phyloP scores from a whole-genome alignment of 1,284 basidiomycete genomes.

The Paramarasmius palmivorus region DNA sequence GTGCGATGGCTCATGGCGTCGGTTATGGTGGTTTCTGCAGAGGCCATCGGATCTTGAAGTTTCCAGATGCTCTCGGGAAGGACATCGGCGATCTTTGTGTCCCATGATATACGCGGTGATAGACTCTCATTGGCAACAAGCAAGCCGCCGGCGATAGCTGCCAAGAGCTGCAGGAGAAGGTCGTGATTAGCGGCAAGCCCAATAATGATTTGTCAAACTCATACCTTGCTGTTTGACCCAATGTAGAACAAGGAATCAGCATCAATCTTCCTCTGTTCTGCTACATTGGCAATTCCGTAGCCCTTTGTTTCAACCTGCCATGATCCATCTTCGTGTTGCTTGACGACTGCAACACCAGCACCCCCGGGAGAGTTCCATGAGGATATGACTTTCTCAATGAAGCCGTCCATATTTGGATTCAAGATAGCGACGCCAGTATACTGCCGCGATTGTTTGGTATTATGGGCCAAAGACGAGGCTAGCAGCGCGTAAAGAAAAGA shows the following conservation, averaged over 20 bases:
- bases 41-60: conserved; percentile 21
- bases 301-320: conserved; percentile 5
- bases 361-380: conserved; percentile 8
- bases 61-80: conserved; percentile 21
- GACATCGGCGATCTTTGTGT: conserved; percentile 19
- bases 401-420: background rate
- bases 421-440: too few relatives aligned
- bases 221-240: conserved; percentile 12
- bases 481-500: too few relatives aligned
- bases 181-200: too few relatives aligned
- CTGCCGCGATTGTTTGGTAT: too few relatives aligned
- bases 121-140: conserved; percentile 22
- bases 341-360: conserved; percentile 2
- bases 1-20: conserved; percentile 26
- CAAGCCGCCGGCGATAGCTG: conserved; percentile 20
- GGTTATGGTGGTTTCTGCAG: conserved; percentile 18
- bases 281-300: conserved; percentile 2
- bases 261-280: background rate
- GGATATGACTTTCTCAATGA: background rate
- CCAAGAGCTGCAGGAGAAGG: conserved; percentile 31
- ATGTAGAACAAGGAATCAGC: conserved; percentile 8
- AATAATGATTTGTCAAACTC: too few relatives aligned
- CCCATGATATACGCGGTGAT: conserved; percentile 19
- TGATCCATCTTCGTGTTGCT: background rate
- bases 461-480: too few relatives aligned